These are phyloP conservation scores for Coemansia sp. DNA, from an alignment of 192 early-diverging fungal species.

Conservation along the genomic window DNA sequence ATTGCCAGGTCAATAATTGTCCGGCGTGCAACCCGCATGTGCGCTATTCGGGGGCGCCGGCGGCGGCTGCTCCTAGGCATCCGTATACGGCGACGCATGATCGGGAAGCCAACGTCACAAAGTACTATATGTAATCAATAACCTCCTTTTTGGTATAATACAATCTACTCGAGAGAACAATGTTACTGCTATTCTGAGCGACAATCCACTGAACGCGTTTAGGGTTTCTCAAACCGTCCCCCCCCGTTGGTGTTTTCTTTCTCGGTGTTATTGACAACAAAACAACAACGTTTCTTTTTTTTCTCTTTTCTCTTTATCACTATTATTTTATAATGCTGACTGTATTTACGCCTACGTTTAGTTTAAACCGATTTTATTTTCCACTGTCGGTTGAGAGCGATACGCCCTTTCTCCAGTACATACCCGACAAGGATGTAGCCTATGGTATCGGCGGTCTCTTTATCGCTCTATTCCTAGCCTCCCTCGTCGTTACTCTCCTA, in stretches of 20 bases:
- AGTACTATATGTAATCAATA: slow-evolving; percentile 40
- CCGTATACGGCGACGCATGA: slow-evolving; percentile 25
- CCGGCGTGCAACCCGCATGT: slow-evolving; percentile 47
- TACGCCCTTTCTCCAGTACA: slow-evolving; percentile 34
- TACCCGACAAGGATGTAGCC: slow-evolving; percentile 14
- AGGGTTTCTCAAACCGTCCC: neutral
- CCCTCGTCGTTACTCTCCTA: neutral
- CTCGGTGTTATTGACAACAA: neutral
- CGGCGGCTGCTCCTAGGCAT: neutral
- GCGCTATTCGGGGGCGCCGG: slow-evolving; percentile 17
- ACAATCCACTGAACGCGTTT: neutral
- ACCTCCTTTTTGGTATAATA: neutral
- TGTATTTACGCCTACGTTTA: slow-evolving; percentile 13
- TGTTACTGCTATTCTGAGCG: neutral
- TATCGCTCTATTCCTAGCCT: slow-evolving; percentile 18
- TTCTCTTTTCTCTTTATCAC: neutral
- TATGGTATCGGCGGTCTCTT: slow-evolving; percentile 35
- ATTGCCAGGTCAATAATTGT: slow-evolving; percentile 48
- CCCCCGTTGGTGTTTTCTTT: neutral
- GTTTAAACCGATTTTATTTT: slow-evolving; percentile 9
- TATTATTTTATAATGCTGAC: slow-evolving; percentile 2
- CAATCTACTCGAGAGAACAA: neutral
- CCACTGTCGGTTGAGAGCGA: neutral
- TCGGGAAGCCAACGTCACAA: slow-evolving; percentile 24
- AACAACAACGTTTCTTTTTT: neutral